These are phyloP conservation scores for Phyllosticta citribraziliensis DNA, from an alignment of 2,329 filamentous ascomycete genomes.

Conservation along the genomic window DNA sequence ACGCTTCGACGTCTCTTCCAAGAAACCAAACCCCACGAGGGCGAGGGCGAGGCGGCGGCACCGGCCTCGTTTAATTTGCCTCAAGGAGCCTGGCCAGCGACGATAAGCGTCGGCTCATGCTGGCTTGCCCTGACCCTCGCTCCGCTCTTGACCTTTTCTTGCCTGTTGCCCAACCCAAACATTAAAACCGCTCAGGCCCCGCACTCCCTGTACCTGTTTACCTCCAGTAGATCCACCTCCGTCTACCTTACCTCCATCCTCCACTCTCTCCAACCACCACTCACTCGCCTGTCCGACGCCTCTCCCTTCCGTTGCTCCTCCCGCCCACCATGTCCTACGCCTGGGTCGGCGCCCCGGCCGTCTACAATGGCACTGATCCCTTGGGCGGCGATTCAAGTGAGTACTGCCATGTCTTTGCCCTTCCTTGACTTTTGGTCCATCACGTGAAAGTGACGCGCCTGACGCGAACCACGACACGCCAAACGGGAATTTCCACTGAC, in stretches of 20 bases:
- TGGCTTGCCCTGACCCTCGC: not conserved
- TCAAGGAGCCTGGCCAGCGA: constrained; percentile 1
- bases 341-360: constrained; percentile 35
- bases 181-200: constrained; percentile 8
- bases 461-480: not conserved
- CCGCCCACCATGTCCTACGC: constrained; percentile 37
- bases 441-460: not conserved
- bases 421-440: constrained; percentile 1
- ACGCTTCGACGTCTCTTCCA: not conserved
- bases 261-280: not conserved
- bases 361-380: constrained; percentile 45
- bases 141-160: constrained; percentile 7
- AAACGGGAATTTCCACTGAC: not conserved
- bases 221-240: constrained; percentile 5
- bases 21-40: constrained; percentile 8
- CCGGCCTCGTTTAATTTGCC: constrained; percentile 10
- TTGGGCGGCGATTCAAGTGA: constrained; percentile 71
- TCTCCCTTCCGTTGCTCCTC: not conserved
- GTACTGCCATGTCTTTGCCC: constrained; percentile 32
- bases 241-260: constrained; percentile 4
- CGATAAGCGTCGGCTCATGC: constrained; percentile 5
- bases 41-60: not conserved
- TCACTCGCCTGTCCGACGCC: not conserved
- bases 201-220: not conserved
- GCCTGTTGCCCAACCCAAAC: constrained; percentile 1